phyloP scores from a whole-genome alignment of 352 stramenopile genomes.

The Thalassiosira hispida region DNA sequence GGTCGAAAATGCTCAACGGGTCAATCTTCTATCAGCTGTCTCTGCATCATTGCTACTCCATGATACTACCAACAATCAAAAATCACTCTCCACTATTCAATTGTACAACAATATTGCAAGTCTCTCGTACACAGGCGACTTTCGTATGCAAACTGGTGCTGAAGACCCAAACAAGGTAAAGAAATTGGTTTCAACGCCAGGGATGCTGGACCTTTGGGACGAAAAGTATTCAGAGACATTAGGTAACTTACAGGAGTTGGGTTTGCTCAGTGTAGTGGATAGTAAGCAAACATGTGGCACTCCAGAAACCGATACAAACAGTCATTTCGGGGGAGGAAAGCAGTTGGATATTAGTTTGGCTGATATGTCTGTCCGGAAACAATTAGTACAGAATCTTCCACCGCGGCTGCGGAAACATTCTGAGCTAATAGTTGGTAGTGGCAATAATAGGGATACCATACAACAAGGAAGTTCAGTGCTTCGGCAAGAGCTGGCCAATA shows the following conservation, averaged over 20 bases:
- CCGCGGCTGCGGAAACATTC: constrained; percentile 31
- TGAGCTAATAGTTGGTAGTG: constrained; percentile 38
- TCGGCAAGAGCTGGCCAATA: constrained; percentile 43
- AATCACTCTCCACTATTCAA: constrained; percentile 29
- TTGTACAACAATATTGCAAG: constrained; percentile 73
- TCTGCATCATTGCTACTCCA: constrained; percentile 68
- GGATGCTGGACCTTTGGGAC: constrained; percentile 75
- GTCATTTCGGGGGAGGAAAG: background rate
- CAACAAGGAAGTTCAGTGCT: constrained; percentile 25
- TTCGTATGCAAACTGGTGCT: constrained; percentile 76
- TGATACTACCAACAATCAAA: constrained; percentile 15
- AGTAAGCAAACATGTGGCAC: background rate
- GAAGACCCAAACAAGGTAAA: constrained; percentile 82
- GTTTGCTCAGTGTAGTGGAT: constrained; percentile 37
- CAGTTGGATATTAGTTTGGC: constrained; percentile 33
- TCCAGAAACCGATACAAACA: background rate
- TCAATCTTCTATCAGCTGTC: constrained; percentile 71
- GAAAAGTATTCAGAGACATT: constrained; percentile 62
- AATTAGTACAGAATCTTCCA: constrained; percentile 48
- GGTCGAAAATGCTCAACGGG: constrained; percentile 55
- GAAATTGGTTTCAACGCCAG: constrained; percentile 74
- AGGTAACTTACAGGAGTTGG: constrained; percentile 41
- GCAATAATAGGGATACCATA: constrained; percentile 16
- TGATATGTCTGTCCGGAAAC: constrained; percentile 32
- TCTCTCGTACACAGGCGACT: constrained; percentile 81